Conservation (phyloP, 2,329 filamentous ascomycete genomes). For the Colletotrichum sp. region DNA sequence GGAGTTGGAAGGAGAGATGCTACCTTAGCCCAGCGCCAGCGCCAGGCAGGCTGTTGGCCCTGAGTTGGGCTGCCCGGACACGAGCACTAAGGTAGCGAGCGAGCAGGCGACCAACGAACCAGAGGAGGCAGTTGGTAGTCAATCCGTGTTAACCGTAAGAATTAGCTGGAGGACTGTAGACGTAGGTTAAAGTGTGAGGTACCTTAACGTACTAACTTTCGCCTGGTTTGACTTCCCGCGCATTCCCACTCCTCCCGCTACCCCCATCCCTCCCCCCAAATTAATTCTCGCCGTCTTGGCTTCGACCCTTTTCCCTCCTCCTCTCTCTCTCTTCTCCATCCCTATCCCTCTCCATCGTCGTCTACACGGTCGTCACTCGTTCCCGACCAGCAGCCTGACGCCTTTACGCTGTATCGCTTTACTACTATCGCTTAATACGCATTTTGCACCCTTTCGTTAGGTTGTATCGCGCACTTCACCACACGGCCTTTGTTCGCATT, state of each 20-base stretch:
- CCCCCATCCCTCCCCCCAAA: slow-evolving; percentile 12
- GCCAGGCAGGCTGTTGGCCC: neutral
- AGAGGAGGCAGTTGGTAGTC: neutral
- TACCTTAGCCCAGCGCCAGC: neutral
- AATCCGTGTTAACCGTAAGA: neutral
- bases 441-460: neutral
- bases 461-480: neutral
- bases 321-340: neutral
- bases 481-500: neutral
- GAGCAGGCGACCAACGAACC: neutral
- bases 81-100: neutral
- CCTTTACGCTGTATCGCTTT: neutral
- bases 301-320: neutral
- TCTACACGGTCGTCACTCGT: slow-evolving; percentile 10
- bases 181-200: neutral
- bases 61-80: neutral
- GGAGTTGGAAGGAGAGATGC: neutral
- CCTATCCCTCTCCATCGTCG: neutral
- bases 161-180: neutral
- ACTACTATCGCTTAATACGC: slow-evolving; percentile 12
- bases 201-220: neutral
- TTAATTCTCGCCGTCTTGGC: slow-evolving; percentile 5
- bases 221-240: slow-evolving; percentile 16
- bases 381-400: neutral
- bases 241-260: slow-evolving; percentile 13